A percentile compares a stretch with the other conserved stretches of the same genome.
Conservation (phyloP, 202 grass and related monocot species). For the Dendrocalamus latiflorus region DNA sequence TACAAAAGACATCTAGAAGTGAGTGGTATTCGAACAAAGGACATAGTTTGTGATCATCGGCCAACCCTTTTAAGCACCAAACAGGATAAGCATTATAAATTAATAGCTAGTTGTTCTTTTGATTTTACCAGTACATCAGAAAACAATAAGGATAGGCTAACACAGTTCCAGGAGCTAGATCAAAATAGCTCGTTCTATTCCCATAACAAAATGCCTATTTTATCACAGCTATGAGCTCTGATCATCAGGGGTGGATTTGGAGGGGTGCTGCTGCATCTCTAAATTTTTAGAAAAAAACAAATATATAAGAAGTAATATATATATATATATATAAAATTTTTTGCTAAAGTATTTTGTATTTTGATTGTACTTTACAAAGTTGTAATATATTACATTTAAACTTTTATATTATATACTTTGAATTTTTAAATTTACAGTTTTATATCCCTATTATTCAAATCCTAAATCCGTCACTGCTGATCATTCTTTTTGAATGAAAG, state of each 20-base stretch:
- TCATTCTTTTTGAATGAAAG: background rate
- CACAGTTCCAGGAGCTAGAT: background rate
- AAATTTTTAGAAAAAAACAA: no score
- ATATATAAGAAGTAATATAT: no score
- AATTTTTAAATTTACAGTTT: no score
- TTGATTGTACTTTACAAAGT: no score
- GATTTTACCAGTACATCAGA: background rate
- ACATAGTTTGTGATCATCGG: background rate
- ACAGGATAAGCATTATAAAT: background rate
- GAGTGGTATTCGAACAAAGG: background rate
- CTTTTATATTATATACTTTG: no score
- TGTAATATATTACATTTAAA: no score
- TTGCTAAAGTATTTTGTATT: no score
- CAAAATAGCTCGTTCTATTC: background rate
- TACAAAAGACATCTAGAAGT: background rate
- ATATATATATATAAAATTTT: no score
- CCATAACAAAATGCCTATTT: background rate
- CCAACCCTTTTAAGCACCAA: background rate
- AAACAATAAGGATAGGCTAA: background rate
- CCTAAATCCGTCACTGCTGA: no score
- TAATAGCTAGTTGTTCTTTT: background rate
- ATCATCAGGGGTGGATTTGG: no score
- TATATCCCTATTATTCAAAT: no score
- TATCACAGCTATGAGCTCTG: background rate
- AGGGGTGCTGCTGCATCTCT: no score